Conservation (phyloP, 331 rosid genomes). For the Prunus yedoensis region DNA sequence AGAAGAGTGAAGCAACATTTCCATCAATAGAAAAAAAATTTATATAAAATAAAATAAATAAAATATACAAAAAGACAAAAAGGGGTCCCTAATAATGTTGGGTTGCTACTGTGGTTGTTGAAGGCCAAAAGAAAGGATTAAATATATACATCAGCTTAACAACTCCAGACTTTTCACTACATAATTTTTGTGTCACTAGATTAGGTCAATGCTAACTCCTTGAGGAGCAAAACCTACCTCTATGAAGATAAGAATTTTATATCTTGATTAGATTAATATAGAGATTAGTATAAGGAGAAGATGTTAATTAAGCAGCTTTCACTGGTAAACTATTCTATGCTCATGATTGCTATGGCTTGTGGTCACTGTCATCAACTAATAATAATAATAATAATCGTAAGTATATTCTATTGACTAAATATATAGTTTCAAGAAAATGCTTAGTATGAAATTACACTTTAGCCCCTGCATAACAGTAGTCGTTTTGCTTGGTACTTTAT, state of each 20-base stretch:
- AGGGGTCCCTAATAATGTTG: background rate
- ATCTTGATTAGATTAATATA: background rate
- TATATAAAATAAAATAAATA: too few relatives aligned
- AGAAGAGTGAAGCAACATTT: too few relatives aligned
- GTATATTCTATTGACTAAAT: background rate
- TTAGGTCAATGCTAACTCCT: background rate
- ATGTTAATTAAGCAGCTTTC: background rate
- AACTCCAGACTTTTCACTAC: background rate
- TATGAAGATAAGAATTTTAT: background rate
- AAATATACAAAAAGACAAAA: too few relatives aligned
- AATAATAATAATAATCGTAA: too few relatives aligned
- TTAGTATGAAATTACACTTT: too few relatives aligned
- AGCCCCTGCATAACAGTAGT: too few relatives aligned
- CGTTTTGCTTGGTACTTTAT: too few relatives aligned
- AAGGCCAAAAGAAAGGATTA: background rate
- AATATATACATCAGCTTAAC: slow-evolving; percentile 1
- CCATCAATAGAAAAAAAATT: too few relatives aligned
- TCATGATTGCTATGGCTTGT: background rate
- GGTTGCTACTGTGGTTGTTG: slow-evolving; percentile 7
- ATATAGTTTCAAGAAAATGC: background rate
- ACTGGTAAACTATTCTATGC: background rate
- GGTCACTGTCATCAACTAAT: too few relatives aligned
- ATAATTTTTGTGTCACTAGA: background rate
- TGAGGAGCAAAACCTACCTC: too few relatives aligned
- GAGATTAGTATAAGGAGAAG: background rate